Conservation (phyloP, 2,329 filamentous ascomycete species). For the Fusarium irregulare region DNA sequence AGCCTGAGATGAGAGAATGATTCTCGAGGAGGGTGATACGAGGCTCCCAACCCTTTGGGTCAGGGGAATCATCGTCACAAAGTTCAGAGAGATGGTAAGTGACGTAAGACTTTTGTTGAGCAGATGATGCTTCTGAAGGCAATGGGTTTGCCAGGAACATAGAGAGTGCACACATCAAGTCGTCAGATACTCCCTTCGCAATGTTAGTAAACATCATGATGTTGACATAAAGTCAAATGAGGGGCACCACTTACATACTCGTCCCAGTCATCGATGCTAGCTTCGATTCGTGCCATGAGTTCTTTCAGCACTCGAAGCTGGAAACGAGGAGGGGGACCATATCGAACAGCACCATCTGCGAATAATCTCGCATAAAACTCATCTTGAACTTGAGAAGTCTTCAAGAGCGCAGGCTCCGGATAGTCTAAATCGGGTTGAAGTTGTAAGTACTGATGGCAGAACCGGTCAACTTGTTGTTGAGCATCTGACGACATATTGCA, state of each 20-base stretch:
- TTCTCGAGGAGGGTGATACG: slow-evolving; percentile 75
- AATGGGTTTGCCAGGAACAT: slow-evolving; percentile 71
- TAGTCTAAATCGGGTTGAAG: slow-evolving; percentile 73
- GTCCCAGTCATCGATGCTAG: slow-evolving; percentile 82
- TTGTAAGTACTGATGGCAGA: slow-evolving; percentile 84
- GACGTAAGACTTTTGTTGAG: slow-evolving; percentile 79
- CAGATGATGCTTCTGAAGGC: slow-evolving; percentile 72
- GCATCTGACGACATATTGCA: slow-evolving; percentile 32
- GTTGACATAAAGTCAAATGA: neutral
- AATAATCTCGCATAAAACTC: slow-evolving; percentile 76
- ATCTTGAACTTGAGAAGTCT: slow-evolving; percentile 71
- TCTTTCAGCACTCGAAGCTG: slow-evolving; percentile 78
- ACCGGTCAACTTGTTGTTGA: slow-evolving; percentile 55
- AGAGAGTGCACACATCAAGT: slow-evolving; percentile 77
- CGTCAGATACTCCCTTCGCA: slow-evolving; percentile 81
- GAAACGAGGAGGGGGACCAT: slow-evolving; percentile 75
- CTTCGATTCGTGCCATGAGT: slow-evolving; percentile 76
- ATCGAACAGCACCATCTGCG: slow-evolving; percentile 63
- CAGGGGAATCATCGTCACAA: slow-evolving; percentile 10
- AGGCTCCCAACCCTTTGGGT: neutral
- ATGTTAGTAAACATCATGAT: slow-evolving; percentile 39
- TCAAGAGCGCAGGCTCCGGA: slow-evolving; percentile 69
- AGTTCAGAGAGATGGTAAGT: slow-evolving; percentile 69
- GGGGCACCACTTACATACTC: slow-evolving; percentile 76
- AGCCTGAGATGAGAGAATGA: slow-evolving; percentile 73